Conservation (phyloP, 371 early-diverging fungal genomes). For the Blakeslea trispora region DNA sequence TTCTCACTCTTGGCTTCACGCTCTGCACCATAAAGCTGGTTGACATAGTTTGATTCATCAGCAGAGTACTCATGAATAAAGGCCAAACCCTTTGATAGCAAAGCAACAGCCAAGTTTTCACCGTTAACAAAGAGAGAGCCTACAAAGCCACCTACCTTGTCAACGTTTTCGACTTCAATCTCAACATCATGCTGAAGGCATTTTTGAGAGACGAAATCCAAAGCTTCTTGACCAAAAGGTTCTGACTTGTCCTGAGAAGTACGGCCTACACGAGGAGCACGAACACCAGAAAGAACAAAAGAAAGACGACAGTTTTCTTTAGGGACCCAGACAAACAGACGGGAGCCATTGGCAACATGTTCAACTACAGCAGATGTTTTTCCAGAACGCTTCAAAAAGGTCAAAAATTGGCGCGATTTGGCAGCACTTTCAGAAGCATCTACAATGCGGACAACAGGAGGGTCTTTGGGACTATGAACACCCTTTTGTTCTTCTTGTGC, state of each 20-base stretch:
- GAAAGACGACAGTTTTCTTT: constrained; percentile 84
- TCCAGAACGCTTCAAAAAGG: constrained; percentile 80
- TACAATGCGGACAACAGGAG: constrained; percentile 64
- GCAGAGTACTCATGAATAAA: constrained; percentile 84
- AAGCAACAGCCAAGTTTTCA: constrained; percentile 63
- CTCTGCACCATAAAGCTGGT: constrained; percentile 79
- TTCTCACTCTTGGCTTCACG: constrained; percentile 68
- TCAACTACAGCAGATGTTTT: constrained; percentile 83
- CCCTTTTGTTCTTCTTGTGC: constrained; percentile 76
- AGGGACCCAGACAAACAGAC: constrained; percentile 82
- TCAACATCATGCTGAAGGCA: constrained; percentile 92
- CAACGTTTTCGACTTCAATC: constrained; percentile 81
- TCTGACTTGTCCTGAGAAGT: constrained; percentile 74
- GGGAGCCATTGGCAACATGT: constrained; percentile 80
- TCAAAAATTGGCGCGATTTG: constrained; percentile 85
- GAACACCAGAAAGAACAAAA: constrained; percentile 80
- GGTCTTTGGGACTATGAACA: constrained; percentile 77
- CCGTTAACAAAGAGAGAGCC: constrained; percentile 77
- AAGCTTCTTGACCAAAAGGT: constrained; percentile 86
- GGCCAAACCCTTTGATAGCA: constrained; percentile 84
- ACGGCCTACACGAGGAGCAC: constrained; percentile 73
- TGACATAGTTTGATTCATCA: constrained; percentile 71
- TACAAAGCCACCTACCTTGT: constrained; percentile 91
- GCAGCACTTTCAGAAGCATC: constrained; percentile 76
- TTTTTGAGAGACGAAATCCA: constrained; percentile 63